These are phyloP conservation scores for Solanum rostratum DNA, from an alignment of 257 asterid species.

Conservation along the genomic window DNA sequence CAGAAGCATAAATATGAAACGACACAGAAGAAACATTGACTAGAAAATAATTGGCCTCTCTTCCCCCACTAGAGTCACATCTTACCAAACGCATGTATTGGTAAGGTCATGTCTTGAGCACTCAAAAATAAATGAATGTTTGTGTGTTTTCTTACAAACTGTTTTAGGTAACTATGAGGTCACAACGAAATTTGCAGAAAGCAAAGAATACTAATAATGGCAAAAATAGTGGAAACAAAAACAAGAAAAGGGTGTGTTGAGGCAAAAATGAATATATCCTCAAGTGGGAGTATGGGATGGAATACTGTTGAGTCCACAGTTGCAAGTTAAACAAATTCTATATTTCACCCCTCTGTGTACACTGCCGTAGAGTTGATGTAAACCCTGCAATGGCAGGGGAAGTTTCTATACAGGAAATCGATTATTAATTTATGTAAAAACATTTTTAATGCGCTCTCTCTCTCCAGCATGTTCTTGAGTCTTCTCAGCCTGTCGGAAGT, in stretches of 20 bases:
- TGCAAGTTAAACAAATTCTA: constrained; percentile 21
- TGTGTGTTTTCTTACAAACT: background rate
- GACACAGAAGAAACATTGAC: background rate
- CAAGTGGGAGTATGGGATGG: background rate
- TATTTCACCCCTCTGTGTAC: constrained; percentile 37
- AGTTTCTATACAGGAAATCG: constrained; percentile 47
- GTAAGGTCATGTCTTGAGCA: background rate
- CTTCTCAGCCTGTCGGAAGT: background rate
- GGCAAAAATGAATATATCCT: background rate
- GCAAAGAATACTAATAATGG: background rate
- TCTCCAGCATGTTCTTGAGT: constrained; percentile 1
- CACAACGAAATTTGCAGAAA: background rate
- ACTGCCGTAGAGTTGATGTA: constrained; percentile 20
- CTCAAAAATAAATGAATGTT: background rate
- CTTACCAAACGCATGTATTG: background rate
- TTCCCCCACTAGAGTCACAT: background rate
- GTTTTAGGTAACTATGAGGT: background rate
- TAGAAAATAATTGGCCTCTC: background rate
- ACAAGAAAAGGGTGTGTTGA: background rate
- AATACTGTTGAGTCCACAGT: background rate
- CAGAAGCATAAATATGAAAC: background rate
- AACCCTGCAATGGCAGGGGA: constrained; percentile 44
- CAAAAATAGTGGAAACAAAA: background rate
- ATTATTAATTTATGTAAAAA: constrained; percentile 23
- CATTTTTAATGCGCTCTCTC: background rate